Base-by-base conservation (phyloP, 352 stramenopile species). In the Peronospora destructor region DNA sequence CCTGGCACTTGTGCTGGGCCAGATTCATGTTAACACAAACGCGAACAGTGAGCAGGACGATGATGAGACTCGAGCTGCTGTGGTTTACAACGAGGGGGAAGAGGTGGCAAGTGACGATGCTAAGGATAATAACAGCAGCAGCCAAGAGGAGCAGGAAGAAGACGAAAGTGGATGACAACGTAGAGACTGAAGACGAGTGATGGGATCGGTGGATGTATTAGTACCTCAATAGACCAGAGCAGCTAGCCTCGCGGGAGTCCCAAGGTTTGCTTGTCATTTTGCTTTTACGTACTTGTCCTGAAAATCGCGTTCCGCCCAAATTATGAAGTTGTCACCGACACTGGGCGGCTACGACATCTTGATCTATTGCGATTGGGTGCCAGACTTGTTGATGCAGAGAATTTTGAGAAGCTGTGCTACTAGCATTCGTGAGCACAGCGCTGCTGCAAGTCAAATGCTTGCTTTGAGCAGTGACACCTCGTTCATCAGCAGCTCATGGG, bases 1-100 rank as follows among this genome's bases (percentile, higher is more conserved):
- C 4, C 57, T 93, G 45, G 85, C 80, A 51, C 56, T 93, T 11
- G 76, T 93, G 19, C 75, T 93, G 17, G 83, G 80, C 13, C 83
- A 93, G 63, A 87, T 93, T 53, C 69, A 93, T 45, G 79, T 90
- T 10, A 76, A 78, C 8, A 56, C 33, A 59, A 86, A 30, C 57
- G 48, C 64, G 2, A 64, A 51, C 53, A 54, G 49, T 14, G 58
- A 64, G 11, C 39, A 63, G 39, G 62, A 66, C 16, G 72, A 73
- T 3, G 77, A 83, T 35, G 71, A 72, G 4, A 61, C 69, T 13
- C 64, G 64, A 28, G 73, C 78, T 17, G 68, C 74, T 45, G 71
- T 87, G 33, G 69, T 89, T 37, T 89, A 87, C 49, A 64, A 72
- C 28, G 78, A 89, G 59, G 75, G 71, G 67, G 45, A 80, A 12